Base-by-base conservation (phyloP, 805 yeast genomes). In the Candida sonorensis region DNA sequence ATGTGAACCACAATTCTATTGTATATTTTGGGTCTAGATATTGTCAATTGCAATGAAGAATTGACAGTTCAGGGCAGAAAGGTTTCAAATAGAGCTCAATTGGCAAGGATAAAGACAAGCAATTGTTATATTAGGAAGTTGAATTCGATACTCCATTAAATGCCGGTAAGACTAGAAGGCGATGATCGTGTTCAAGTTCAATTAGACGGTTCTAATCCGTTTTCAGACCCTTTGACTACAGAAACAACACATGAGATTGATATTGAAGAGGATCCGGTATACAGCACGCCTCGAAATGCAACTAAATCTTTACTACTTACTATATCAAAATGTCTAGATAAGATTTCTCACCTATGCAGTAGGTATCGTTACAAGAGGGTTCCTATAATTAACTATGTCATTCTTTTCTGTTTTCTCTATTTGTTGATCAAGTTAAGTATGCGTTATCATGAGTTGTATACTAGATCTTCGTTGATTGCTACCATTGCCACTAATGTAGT, bases 401-500 rank as follows among this genome's bases (percentile, higher is more conserved):
- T 81, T 12, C 60, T 81, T 8, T 22, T 54, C 1, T 44, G 71
- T 0, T 67, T 80, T 44, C 67, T 76, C 2, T 46, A 51, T 22
- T 61, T 78, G 23, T 53, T 82, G 10, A 45, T 67, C 34, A 69
- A 67, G 35, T 61, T 78, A 30, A 72, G 84, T 7, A 64, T 73
- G 18, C 64, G 67, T 31, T 81, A 81, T 48, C 75, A 75, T 31
- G 62, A 61, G 7, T 49, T 80, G 34, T 87, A 87, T 53, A 69
- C 71, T 38, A 66, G 61, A 36, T 74, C 76, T 29, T 77, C 92
- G 2, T 57, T 86, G 19, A 53, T 80, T n/a, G 85, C 96, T 11
- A 83, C 87, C 23, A 72, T 85, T 37, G 72, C 78, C 16, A 80
- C 96, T 1, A 90, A 90, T 50, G 59, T 83, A 18, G 76, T 88